phyloP scores from a whole-genome alignment of 352 stramenopile species.

The Pythium utonaiense region DNA sequence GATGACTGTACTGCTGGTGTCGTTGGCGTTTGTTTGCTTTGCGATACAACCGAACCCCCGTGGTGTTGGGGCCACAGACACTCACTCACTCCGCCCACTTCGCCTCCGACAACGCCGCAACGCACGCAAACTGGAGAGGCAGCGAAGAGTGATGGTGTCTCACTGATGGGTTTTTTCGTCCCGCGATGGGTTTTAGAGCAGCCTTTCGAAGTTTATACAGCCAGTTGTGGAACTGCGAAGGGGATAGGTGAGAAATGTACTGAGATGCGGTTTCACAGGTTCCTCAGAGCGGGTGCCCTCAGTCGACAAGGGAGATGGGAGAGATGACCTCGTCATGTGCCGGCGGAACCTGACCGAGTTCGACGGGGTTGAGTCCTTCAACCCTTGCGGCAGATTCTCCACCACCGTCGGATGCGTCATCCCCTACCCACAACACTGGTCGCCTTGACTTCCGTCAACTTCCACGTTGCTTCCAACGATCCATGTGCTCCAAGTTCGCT shows the following conservation, averaged over 20 bases:
- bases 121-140: neutral
- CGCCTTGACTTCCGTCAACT: neutral
- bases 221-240: conserved; percentile 1
- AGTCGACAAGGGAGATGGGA: neutral
- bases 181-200: neutral
- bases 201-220: conserved; percentile 9
- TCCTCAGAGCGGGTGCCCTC: neutral
- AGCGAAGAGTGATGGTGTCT: conserved; percentile 11
- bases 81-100: neutral
- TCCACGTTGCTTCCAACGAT: no score
- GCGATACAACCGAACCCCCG: neutral
- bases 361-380: conserved; percentile 10
- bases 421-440: neutral
- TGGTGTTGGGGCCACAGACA: neutral
- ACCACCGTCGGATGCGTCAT: conserved; percentile 19
- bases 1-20: neutral
- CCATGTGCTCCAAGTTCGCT: conserved; percentile 8
- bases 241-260: neutral
- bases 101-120: neutral
- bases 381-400: neutral
- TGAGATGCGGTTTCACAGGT: neutral
- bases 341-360: conserved; percentile 8
- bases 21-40: neutral
- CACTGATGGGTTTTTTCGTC: conserved; percentile 1
- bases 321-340: conserved; percentile 10